A percentile compares a stretch with the other conserved stretches of the same genome.
phyloP scores from a whole-genome alignment of 225 moss, liverwort and hornwort genomes.

The Straminergon stramineum region DNA sequence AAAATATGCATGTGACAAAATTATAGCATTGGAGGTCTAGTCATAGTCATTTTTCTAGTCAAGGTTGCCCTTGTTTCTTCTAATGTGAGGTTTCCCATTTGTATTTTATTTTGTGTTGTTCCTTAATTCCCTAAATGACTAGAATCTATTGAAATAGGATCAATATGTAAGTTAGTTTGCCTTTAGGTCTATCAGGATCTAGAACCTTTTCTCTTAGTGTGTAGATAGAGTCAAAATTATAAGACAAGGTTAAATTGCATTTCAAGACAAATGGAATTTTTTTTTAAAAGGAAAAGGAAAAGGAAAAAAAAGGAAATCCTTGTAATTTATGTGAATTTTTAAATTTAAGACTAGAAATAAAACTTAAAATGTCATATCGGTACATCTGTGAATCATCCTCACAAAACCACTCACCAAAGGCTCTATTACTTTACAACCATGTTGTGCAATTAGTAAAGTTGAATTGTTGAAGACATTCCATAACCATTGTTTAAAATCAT shows the following conservation, averaged over 20 bases:
- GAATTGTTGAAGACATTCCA: not conserved
- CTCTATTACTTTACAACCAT: not conserved
- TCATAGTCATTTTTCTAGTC: accelerated
- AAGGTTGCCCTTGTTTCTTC: accelerated
- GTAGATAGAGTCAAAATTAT: not conserved
- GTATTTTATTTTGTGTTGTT: not conserved
- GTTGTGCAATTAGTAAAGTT: accelerated
- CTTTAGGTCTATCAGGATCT: not conserved
- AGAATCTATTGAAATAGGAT: not conserved
- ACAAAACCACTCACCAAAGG: not conserved
- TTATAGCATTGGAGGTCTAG: not conserved
- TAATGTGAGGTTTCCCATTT: accelerated
- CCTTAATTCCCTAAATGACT: accelerated
- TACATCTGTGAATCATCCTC: accelerated
- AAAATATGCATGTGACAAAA: not conserved
- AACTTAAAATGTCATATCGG: accelerated
- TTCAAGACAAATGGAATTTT: not conserved
- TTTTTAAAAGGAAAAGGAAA: too few relatives aligned
- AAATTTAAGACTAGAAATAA: too few relatives aligned
- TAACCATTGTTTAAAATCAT: accelerated
- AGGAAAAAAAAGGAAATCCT: too few relatives aligned
- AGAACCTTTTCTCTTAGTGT: not conserved
- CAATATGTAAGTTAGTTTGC: too few relatives aligned
- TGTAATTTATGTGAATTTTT: not conserved
- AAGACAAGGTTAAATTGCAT: accelerated